These are phyloP conservation scores for Puccinellia tenuiflora DNA, from an alignment of 176 grass and related monocot genomes.

Conservation along the genomic window DNA sequence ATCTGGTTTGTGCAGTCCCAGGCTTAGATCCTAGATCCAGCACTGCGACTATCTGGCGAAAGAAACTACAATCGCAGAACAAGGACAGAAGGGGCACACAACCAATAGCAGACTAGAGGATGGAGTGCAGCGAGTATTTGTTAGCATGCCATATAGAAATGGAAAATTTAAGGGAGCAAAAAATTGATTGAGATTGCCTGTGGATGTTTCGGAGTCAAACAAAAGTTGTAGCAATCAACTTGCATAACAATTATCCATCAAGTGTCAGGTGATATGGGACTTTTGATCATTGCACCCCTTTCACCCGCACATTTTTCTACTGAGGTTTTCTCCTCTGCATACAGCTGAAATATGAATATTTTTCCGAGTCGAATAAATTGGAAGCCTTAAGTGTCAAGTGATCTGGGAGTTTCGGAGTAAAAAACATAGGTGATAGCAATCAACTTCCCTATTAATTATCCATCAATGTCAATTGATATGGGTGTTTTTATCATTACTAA, in stretches of 20 bases:
- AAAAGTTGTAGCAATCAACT: background rate
- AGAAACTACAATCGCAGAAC: background rate
- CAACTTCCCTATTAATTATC: background rate
- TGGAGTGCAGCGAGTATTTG: background rate
- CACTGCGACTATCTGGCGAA: background rate
- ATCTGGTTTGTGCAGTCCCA: background rate
- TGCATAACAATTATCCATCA: background rate
- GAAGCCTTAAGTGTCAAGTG: too few species aligned
- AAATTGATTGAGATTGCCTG: background rate
- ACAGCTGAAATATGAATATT: background rate
- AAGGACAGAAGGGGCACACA: background rate
- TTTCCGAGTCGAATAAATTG: too few species aligned
- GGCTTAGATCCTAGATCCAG: background rate
- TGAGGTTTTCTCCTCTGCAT: background rate
- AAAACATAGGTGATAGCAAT: too few species aligned
- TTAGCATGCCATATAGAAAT: background rate
- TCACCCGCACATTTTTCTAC: background rate
- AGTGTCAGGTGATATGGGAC: background rate
- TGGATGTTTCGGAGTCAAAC: background rate
- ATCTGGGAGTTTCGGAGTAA: too few species aligned
- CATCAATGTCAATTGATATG: background rate
- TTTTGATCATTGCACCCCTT: background rate
- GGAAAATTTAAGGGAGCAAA: background rate
- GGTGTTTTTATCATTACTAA: background rate
- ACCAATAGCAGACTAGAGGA: background rate